These are phyloP conservation scores for Cornus florida DNA, from an alignment of 148 eudicot genomes.

Conservation along the genomic window DNA sequence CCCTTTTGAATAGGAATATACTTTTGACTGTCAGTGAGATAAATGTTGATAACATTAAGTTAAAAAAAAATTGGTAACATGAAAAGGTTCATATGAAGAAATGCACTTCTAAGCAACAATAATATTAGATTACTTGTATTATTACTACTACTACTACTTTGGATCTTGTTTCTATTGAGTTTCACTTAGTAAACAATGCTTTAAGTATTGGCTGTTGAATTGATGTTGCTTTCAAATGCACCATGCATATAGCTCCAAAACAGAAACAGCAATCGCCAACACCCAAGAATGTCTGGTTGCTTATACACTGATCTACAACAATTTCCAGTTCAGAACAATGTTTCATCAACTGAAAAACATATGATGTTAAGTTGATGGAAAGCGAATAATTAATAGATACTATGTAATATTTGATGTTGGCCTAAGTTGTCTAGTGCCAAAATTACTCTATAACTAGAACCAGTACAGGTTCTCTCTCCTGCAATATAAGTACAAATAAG, in stretches of 20 bases:
- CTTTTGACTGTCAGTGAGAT: neutral
- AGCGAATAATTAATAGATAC: neutral
- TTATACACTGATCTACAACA: neutral
- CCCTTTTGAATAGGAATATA: too few relatives aligned
- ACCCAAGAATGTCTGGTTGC: neutral
- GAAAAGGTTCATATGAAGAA: too few relatives aligned
- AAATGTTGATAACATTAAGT: neutral
- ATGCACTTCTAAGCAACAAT: too few relatives aligned
- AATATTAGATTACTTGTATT: neutral
- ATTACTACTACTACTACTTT: neutral
- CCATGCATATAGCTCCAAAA: neutral
- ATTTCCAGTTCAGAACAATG: neutral
- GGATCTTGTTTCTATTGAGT: neutral
- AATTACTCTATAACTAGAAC: neutral
- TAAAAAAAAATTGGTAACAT: neutral
- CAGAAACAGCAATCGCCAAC: neutral
- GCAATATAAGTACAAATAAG: neutral
- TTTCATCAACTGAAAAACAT: neutral
- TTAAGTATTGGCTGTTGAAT: neutral
- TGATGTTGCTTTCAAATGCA: neutral
- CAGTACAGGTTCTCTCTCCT: neutral
- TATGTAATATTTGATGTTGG: neutral
- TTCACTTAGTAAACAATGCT: too few relatives aligned
- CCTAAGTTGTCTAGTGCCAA: neutral
- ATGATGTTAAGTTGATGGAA: neutral